Conservation (phyloP, 2,329 filamentous ascomycete species). For the Trichoderma cornu-damae region DNA sequence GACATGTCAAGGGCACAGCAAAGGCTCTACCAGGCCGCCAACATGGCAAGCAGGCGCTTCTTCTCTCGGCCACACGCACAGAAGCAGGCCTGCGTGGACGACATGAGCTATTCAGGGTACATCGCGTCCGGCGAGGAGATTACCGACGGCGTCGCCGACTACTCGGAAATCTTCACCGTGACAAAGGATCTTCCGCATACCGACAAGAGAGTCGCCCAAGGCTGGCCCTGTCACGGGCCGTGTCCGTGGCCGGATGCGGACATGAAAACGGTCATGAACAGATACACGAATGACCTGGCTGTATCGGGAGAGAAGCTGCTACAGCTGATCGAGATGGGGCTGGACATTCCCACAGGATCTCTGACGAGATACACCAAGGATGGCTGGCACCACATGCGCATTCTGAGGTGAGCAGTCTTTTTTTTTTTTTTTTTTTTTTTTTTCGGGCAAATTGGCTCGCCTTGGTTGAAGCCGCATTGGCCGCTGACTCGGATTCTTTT, state of each 20-base stretch:
- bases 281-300: slow-evolving; percentile 40
- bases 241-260: slow-evolving; percentile 43
- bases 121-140: slow-evolving; percentile 47
- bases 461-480: neutral
- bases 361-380: slow-evolving; percentile 41
- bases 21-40: slow-evolving; percentile 34
- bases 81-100: slow-evolving; percentile 42
- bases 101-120: slow-evolving; percentile 44
- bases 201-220: slow-evolving; percentile 36
- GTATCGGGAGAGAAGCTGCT: slow-evolving; percentile 42
- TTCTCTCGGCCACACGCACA: slow-evolving; percentile 34
- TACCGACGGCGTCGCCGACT: slow-evolving; percentile 45
- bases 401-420: slow-evolving; percentile 36
- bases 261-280: slow-evolving; percentile 37
- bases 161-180: slow-evolving; percentile 49
- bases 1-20: slow-evolving; percentile 35
- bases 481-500: neutral
- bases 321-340: slow-evolving; percentile 41
- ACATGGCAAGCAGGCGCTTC: slow-evolving; percentile 36
- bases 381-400: slow-evolving; percentile 48
- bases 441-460: neutral
- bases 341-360: slow-evolving; percentile 37
- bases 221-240: slow-evolving; percentile 47
- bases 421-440: no score
- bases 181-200: slow-evolving; percentile 41